Percentiles rank a stretch among this genome's conserved stretches.
Conservation (phyloP, 164 flowering plant genomes). For the Euptelea pleiosperma region DNA sequence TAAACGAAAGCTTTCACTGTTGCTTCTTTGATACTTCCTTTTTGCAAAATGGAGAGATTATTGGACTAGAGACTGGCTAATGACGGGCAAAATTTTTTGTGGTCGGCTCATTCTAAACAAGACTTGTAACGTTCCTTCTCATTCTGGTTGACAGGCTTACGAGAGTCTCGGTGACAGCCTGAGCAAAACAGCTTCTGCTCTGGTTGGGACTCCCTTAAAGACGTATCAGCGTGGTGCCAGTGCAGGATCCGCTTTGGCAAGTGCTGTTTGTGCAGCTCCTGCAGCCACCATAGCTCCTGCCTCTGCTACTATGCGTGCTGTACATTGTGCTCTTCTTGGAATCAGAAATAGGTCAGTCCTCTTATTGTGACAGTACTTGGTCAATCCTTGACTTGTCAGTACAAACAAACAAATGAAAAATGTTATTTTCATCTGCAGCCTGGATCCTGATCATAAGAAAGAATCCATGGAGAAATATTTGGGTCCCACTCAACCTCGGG, state of each 20-base stretch:
- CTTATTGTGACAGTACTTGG: background rate
- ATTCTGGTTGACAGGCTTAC: constrained; percentile 57
- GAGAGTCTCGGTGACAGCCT: constrained; percentile 83
- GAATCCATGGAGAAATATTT: constrained; percentile 88
- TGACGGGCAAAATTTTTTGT: too few species aligned
- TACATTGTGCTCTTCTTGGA: constrained; percentile 88
- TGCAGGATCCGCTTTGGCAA: constrained; percentile 80
- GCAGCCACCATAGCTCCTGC: constrained; percentile 93
- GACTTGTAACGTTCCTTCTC: background rate
- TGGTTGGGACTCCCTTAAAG: constrained; percentile 74
- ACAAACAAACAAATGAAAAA: background rate
- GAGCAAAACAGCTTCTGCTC: constrained; percentile 78
- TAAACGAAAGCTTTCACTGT: too few species aligned
- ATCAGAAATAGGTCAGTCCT: constrained; percentile 76
- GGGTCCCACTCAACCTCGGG: constrained; percentile 44
- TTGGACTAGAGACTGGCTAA: too few species aligned
- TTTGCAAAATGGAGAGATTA: too few species aligned
- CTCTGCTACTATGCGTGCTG: constrained; percentile 78
- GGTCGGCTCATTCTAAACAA: too few species aligned
- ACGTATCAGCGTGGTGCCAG: constrained; percentile 80
- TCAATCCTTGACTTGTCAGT: background rate
- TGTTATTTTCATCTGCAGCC: constrained; percentile 47
- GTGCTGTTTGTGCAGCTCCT: constrained; percentile 83
- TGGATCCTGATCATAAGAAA: constrained; percentile 86
- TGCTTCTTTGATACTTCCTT: too few species aligned